Base-by-base conservation (phyloP, 2,329 filamentous ascomycete genomes). In the Grosmannia huntii region DNA sequence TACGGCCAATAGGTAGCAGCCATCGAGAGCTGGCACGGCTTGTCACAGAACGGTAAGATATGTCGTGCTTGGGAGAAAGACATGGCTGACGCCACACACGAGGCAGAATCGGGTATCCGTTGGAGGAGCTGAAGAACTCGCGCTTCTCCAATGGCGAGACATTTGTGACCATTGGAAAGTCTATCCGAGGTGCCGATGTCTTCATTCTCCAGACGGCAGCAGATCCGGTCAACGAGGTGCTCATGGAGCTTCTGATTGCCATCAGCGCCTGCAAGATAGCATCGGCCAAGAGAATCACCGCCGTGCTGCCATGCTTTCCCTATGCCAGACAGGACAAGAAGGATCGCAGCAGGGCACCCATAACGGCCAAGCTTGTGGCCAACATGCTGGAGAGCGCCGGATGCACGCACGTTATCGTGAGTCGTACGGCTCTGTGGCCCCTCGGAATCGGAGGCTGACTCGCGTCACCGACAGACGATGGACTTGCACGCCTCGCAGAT, bases 301-400 rank as follows among this genome's bases (percentile, higher is more conserved):
- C 90, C 63, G 89, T 96, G 63, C 88, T 96, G 62, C 92, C 91
- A 63, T 96, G 95, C 74, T 96, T 95, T 74, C 91, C 91, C 36
- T 96, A 96, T 68, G 90, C 91, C n/a, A 84, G 91, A 53, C 91
- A 97, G 74, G 92, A 96, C 73, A 96, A 96, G 78, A 96, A 96
- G 75, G 91, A 96, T 76, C 80, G 80, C 77, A 94, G 87, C 58
- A 85, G 92, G 63, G 92, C 92, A 19, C 92, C 92, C 41, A 97
- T 96, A 70, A 94, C 88, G 49, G 92, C 92, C 19, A 94, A 92
- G 71, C 79, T 96, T 58, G 95, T 96, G 75, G 92, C 91, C 57
- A 96, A 96, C 73, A 96, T 96, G 90, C 80, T 96, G 59, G 90
- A 95, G 71, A 94, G 90, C 1, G 91, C 91, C 48, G 91, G 91